Evolutionary conservation across 148 eudicot genomes (phyloP), one percentile per base, ranked within the genome.

Genomic region (Suaeda aralocaspica): DNA sequence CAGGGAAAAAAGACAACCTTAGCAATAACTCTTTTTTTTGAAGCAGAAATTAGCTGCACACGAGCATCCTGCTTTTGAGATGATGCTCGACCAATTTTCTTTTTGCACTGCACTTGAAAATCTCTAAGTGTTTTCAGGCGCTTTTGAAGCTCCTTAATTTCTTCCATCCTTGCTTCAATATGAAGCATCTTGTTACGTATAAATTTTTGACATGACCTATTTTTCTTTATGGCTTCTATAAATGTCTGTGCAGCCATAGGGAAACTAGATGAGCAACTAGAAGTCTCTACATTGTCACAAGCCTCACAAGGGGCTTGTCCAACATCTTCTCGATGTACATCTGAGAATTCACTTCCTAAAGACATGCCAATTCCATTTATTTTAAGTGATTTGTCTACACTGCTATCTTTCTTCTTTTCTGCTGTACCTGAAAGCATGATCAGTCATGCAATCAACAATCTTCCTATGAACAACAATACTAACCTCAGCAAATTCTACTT

Each of bases 141-240:
- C 21, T 89, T 82, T 45, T 45, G 86, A 75, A 91, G 67, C 45
- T 79, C 80, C 59, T 80, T 82, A 59, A 84, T 79, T 74, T 84
- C 89, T 75, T 89, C 98, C 46, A 89, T 83, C 81, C 86, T 84
- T 30, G 89, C 76, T 75, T 87, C 92, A 33, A 86, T 67, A 68
- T 91, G 85, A 61, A 79, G 76, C 84, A 94, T 64, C 79, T 87
- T 87, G 74, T 74, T 83, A 13, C 97, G 77, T 42, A 94, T 50
- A 77, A 87, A 76, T 72, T 86, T 87, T 79, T 91, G 96, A 73
- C 88, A 91, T 29, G 88, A 78, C 67, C 98, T 89, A 58, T 94
- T 94, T 79, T 86, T 91, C 83, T 84, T 91, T 61, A 94, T 91
- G 34, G 98, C 92, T 71, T 94, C 93, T 74, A 88, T 67, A 78